Evolutionary conservation across 306 rosid species (phyloP).

Genomic region (Gillenia trifoliata): DNA sequence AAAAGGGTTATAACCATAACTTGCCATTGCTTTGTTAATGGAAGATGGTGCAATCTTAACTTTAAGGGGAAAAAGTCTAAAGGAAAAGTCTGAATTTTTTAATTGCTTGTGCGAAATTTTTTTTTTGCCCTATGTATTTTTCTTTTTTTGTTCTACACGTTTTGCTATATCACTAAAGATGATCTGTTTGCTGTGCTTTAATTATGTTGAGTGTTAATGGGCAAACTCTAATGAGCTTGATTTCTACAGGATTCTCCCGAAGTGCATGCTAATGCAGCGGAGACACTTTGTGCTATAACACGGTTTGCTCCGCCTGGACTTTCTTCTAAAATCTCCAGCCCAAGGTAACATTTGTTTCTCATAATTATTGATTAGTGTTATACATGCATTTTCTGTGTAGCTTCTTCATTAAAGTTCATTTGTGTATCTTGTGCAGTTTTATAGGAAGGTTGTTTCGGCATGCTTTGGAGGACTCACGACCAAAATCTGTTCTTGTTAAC

Average conservation of each 20-base stretch:
- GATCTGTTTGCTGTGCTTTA: not conserved
- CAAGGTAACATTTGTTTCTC: conserved; percentile 47
- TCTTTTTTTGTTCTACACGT: not conserved
- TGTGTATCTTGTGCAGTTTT: conserved; percentile 51
- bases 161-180: not conserved
- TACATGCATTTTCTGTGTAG: not conserved
- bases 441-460: conserved; percentile 85
- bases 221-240: conserved; percentile 8
- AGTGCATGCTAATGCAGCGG: conserved; percentile 95
- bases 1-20: not conserved
- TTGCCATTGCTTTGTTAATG: not conserved
- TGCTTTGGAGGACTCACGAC: conserved; percentile 89
- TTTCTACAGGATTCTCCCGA: conserved; percentile 81
- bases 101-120: no score
- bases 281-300: conserved; percentile 91
- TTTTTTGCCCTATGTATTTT: no score
- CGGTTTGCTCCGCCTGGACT: conserved; percentile 95
- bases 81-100: not conserved
- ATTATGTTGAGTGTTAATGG: not conserved
- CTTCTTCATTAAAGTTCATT: conserved; percentile 8
- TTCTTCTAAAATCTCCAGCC: conserved; percentile 73
- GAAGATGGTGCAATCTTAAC: not conserved
- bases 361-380: not conserved
- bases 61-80: not conserved
- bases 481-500: conserved; percentile 88